Evolutionary conservation across 116 monocot genomes (phyloP).

Genomic region (Phalaenopsis hybrid): DNA sequence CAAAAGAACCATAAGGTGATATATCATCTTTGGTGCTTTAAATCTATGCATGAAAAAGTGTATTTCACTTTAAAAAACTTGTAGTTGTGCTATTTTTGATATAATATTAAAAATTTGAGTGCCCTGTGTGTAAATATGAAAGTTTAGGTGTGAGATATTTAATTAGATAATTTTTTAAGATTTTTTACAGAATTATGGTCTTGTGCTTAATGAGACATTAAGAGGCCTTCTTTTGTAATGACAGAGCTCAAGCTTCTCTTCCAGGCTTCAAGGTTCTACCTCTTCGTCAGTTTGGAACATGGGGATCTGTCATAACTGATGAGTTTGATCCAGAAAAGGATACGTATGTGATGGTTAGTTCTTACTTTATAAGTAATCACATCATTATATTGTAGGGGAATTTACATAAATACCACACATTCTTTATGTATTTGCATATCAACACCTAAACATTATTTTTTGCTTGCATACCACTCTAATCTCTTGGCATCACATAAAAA

Average conservation of each 20-base stretch:
- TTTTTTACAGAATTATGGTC: not conserved
- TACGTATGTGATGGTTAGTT: conserved; percentile 70
- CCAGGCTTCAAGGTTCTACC: conserved; percentile 88
- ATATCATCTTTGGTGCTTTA: not conserved
- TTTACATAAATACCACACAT: too few species aligned
- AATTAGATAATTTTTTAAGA: too few species aligned
- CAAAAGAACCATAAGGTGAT: not conserved
- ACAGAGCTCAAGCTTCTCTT: conserved; percentile 73
- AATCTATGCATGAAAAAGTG: too few species aligned
- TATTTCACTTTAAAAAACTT: too few species aligned
- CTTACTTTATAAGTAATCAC: not conserved
- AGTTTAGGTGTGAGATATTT: too few species aligned
- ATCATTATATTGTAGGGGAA: not conserved
- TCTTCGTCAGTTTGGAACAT: conserved; percentile 87
- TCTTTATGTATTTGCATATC: too few species aligned
- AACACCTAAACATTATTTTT: too few species aligned
- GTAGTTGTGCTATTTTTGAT: too few species aligned
- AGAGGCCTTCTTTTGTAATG: conserved; percentile 8
- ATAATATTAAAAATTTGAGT: too few species aligned
- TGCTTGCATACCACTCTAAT: too few species aligned
- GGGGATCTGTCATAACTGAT: conserved; percentile 73
- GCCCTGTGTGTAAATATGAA: too few species aligned
- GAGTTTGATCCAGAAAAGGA: conserved; percentile 90
- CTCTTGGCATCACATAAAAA: too few species aligned
- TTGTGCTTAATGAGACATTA: not conserved